Evolutionary conservation across 176 grass and related monocot species (phyloP), one percentile per base, ranked within the genome.

Genomic region (sorghum (Sorghum bicolor)): DNA sequence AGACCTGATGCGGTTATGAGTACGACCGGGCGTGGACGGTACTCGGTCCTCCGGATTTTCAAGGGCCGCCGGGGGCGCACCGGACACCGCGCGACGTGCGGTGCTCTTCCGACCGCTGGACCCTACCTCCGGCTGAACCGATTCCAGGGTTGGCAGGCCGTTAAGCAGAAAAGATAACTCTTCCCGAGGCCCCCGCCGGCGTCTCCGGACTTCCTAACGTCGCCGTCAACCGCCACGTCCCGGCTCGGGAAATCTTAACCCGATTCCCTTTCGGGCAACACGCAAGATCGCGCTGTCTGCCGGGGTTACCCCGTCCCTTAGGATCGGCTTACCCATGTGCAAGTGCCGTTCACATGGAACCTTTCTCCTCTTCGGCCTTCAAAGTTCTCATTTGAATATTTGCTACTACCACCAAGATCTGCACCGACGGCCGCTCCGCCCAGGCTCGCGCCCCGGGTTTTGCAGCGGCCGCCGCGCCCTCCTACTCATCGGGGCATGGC

Each of bases 1-100:
- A 92, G 91, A 93, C 84, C 88, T 93, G 88, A 93, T 90, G 91
- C 87, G 91, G 90, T 92, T 92, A 92, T 92, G 90, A 92, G 90
- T 92, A 92, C 79, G 90, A 86, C 79, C 83, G 65, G 80, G 78
- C 53, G 86, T 88, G 86, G 74, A 80, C 65, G 76, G 76, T 77
- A 86, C 64, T 79, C 75, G 66, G 83, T 85, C 83, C 64, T 85
- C 75, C 75, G 66, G 75, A 79, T 72, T 79, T 85, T 85, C 75
- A 85, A 16, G 78, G 61, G 52, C 74, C 50, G 74, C 74, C 74
- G 31, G 80, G 89, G 83, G 92, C 66, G 86, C 89, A 89, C 84
- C 84, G 83, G 80, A 87, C 89, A 88, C 88, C 86, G 34, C 80
- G 84, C 65, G 85, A 90, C 67, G 85, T 93, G 88, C 82, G 88